Conservation (phyloP, 164 flowering plant genomes). For the Amborella trichopoda region DNA sequence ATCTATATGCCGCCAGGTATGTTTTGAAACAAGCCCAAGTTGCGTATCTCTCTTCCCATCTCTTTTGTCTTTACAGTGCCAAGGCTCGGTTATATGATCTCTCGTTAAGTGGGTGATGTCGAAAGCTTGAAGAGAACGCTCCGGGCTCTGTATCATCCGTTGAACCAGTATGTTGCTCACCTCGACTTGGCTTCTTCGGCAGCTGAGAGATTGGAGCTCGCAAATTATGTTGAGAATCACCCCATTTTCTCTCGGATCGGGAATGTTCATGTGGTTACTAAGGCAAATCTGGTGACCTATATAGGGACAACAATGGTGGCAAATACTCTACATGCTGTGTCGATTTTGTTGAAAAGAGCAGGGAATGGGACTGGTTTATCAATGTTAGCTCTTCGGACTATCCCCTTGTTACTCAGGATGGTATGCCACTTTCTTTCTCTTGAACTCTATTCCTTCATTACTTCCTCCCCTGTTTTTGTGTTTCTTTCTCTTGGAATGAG, state of each 20-base stretch:
- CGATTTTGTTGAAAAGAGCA: slow-evolving; percentile 60
- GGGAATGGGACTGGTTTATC: slow-evolving; percentile 85
- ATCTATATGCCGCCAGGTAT: too few relatives aligned
- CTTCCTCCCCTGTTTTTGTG: too few relatives aligned
- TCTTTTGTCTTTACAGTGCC: slow-evolving; percentile 35
- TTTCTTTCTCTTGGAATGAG: too few relatives aligned
- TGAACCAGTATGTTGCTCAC: slow-evolving; percentile 65
- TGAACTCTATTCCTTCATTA: too few relatives aligned
- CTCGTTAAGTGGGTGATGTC: slow-evolving; percentile 61
- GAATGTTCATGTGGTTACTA: slow-evolving; percentile 43
- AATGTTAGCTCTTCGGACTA: slow-evolving; percentile 86
- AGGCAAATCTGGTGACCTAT: slow-evolving; percentile 71
- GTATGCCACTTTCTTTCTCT: slow-evolving; percentile 16
- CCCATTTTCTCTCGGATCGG: slow-evolving; percentile 33
- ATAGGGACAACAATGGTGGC: slow-evolving; percentile 80
- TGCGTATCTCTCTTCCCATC: slow-evolving; percentile 13
- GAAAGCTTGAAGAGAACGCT: slow-evolving; percentile 49
- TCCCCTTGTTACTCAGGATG: slow-evolving; percentile 86
- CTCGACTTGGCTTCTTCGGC: slow-evolving; percentile 57
- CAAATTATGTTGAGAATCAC: slow-evolving; percentile 29
- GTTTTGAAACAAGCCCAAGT: too few relatives aligned
- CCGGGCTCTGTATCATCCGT: slow-evolving; percentile 63
- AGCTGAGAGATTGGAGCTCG: slow-evolving; percentile 50
- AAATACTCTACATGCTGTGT: slow-evolving; percentile 71
- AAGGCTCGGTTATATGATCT: slow-evolving; percentile 55